phyloP scores from a whole-genome alignment of 2,329 filamentous ascomycete genomes.

The Cordyceps pruinosa region DNA sequence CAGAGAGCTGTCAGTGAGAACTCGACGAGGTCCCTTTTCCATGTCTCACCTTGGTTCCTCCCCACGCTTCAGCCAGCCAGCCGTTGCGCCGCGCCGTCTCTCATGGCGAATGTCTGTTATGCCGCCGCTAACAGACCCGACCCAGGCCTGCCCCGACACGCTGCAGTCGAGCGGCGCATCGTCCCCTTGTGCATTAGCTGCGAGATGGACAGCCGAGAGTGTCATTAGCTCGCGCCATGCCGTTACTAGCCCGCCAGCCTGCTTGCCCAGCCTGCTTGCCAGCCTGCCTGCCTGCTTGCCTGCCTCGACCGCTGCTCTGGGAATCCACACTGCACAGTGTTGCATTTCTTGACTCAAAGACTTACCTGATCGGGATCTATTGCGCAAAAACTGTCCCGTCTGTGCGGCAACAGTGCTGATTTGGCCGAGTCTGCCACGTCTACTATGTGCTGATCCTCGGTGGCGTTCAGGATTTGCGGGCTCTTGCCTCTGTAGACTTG shows the following conservation, averaged over 20 bases:
- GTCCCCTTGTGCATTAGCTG: neutral
- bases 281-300: neutral
- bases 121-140: neutral
- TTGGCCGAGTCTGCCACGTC: neutral
- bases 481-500: neutral
- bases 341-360: conserved; percentile 10
- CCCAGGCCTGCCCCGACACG: neutral
- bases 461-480: neutral
- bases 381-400: neutral
- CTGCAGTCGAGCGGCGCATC: neutral
- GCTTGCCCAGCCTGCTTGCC: too few species aligned
- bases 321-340: conserved; percentile 4
- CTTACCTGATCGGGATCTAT: conserved; percentile 7
- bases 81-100: neutral
- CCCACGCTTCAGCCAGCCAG: neutral
- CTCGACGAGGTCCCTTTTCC: neutral
- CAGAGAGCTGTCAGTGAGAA: neutral
- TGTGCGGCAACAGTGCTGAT: neutral
- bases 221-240: conserved; percentile 1
- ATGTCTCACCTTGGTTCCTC: conserved; percentile 6
- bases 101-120: neutral
- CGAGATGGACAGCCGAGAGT: neutral
- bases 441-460: neutral
- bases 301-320: neutral
- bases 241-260: neutral